phyloP scores from a whole-genome alignment of 257 asterid genomes.

The Gardenia jasminoides region DNA sequence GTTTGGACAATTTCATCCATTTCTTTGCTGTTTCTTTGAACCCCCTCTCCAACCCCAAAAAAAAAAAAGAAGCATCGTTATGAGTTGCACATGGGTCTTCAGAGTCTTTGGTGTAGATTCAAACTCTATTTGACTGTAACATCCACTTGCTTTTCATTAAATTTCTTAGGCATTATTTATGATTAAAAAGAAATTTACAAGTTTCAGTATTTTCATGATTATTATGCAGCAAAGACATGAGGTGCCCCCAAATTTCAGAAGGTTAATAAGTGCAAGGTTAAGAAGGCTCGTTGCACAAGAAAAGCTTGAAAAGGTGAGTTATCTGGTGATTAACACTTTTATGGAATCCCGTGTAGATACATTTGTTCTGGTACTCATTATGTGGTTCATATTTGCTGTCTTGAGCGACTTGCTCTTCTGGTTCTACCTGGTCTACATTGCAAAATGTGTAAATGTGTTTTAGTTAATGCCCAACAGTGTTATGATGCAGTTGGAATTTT shows the following conservation, averaged over 20 bases:
- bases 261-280: conserved; percentile 65
- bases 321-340: not conserved
- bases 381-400: not conserved
- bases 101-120: not conserved
- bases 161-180: not conserved
- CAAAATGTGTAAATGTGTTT: not conserved
- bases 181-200: not conserved
- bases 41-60: not conserved
- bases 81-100: not conserved
- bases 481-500: not conserved
- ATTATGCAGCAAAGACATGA: conserved; percentile 71
- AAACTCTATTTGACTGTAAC: not conserved
- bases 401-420: not conserved
- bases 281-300: conserved; percentile 88
- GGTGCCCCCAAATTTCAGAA: conserved; percentile 76
- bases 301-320: conserved; percentile 78
- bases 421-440: not conserved
- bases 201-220: not conserved
- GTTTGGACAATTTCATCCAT: not conserved
- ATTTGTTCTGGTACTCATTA: not conserved
- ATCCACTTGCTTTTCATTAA: not conserved
- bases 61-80: not conserved
- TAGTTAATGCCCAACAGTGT: not conserved
- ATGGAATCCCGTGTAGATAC: not conserved
- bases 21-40: not conserved